Evolutionary conservation across 495 filamentous ascomycete genomes (phyloP).

Genomic region (Elaphomyces granulatus): DNA sequence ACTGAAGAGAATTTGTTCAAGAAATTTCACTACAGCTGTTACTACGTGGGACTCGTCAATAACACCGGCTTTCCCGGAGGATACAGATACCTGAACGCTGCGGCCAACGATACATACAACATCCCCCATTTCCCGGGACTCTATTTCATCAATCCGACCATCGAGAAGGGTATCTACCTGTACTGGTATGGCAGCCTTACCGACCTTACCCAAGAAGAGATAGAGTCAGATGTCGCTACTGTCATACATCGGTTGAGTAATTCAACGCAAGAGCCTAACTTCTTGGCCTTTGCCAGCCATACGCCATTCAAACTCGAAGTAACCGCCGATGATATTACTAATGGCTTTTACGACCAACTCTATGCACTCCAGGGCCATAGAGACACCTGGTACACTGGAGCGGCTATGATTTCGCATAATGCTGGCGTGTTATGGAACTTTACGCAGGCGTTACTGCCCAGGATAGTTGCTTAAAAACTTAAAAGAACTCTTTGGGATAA

Average conservation of each 20-base stretch:
- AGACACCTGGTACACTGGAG: slow-evolving; percentile 40
- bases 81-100: slow-evolving; percentile 16
- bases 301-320: slow-evolving; percentile 20
- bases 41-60: slow-evolving; percentile 24
- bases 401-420: no score
- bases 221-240: slow-evolving; percentile 7
- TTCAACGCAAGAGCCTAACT: slow-evolving; percentile 3
- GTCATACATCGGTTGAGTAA: slow-evolving; percentile 4
- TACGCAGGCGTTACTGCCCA: not conserved
- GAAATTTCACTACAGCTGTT: slow-evolving; percentile 21
- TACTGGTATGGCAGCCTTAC: slow-evolving; percentile 6
- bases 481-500: no score
- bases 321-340: slow-evolving; percentile 19
- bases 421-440: not conserved
- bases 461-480: no score
- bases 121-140: slow-evolving; percentile 16
- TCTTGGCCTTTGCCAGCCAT: slow-evolving; percentile 14
- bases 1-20: slow-evolving; percentile 23
- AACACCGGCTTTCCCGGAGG: slow-evolving; percentile 17
- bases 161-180: slow-evolving; percentile 5
- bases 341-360: slow-evolving; percentile 36
- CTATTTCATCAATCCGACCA: slow-evolving; percentile 10
- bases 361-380: slow-evolving; percentile 38
- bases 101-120: slow-evolving; percentile 14
- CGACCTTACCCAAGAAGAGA: slow-evolving; percentile 7